Evolutionary conservation across 2,329 filamentous ascomycete species (phyloP), one percentile per base, ranked within the genome.

Genomic region (Bipolaris cookei): DNA sequence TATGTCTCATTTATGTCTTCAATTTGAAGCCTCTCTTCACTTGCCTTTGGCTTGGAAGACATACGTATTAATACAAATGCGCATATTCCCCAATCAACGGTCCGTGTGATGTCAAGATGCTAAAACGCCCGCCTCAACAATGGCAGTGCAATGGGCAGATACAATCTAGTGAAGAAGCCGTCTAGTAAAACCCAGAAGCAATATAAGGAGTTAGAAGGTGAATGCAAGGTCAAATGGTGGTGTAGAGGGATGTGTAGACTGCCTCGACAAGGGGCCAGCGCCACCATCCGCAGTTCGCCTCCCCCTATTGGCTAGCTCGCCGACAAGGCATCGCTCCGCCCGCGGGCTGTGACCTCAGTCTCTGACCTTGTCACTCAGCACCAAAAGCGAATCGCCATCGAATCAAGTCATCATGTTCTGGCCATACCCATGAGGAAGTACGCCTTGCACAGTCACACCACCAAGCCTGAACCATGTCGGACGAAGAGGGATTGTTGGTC

Each of bases 391-490:
- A 53, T 59, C 55, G 49, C 57, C 55, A 39, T 61, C 53, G 49
- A 35, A 42, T 60, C 37, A 45, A 53, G 56, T 48, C 64, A 74
- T 58, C 35, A 82, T 82, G 80, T 80, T 80, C 71, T 82, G 80
- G 80, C 80, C 80, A 23, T 82, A 82, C 66, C 80, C 80, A 61
- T 82, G 79, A 77, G 54, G 56, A 47, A 78, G 59, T 52, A 59
- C 58, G 57, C 62, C 59, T 63, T 53, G 58, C 28, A 47, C 23
- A 52, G 45, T 51, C 25, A 47, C 23, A 35, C 25, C 39, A 18
- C 18, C 44, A 21, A 51, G 34, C 38, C 55, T 54, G 57, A 44
- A 63, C 57, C 52, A 72, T 71, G 66, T 57, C 63, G n/a, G 66
- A 67, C 50, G 64, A 67, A 39, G 51, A 66, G 34, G 64, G 63